These are phyloP conservation scores for Hydnomerulius pinastri DNA, from an alignment of 768 basidiomycete genomes.

Conservation along the genomic window DNA sequence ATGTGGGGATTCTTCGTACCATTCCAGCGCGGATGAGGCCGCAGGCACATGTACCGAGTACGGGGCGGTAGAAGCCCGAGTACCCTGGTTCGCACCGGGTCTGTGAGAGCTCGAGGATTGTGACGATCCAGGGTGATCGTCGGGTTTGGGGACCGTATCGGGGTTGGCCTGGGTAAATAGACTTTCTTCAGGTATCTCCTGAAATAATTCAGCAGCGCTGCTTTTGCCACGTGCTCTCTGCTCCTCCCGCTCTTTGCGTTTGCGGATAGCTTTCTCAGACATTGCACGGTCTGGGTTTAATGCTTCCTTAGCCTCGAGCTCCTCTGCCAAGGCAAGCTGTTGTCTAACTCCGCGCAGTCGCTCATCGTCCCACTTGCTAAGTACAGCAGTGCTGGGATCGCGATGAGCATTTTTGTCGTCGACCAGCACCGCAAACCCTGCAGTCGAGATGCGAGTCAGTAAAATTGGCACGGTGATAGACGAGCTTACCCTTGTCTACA, in stretches of 20 bases:
- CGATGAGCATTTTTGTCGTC: conserved; percentile 66
- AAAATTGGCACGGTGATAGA: neutral
- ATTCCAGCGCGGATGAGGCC: conserved; percentile 59
- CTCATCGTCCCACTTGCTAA: conserved; percentile 54
- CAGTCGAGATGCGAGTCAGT: neutral
- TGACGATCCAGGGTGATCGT: conserved; percentile 2
- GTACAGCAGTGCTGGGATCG: conserved; percentile 46
- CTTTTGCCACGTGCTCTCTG: conserved; percentile 25
- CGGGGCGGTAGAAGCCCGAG: conserved; percentile 14
- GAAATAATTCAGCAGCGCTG: conserved; percentile 6
- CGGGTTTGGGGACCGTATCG: neutral
- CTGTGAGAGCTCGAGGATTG: neutral
- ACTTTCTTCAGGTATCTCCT: conserved; percentile 7
- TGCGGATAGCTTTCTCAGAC: conserved; percentile 64
- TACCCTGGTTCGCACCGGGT: conserved; percentile 5
- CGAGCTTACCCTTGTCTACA: conserved; percentile 69
- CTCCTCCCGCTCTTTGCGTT: conserved; percentile 71
- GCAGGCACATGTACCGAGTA: conserved; percentile 71
- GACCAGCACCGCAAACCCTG: conserved; percentile 77
- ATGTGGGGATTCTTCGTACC: conserved; percentile 57
- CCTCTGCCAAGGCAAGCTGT: conserved; percentile 52
- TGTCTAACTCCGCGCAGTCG: conserved; percentile 46
- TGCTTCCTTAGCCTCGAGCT: conserved; percentile 50
- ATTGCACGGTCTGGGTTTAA: conserved; percentile 41
- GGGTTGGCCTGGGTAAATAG: neutral